A percentile compares a stretch with the other conserved stretches of the same genome.
Conservation (phyloP, 2,329 filamentous ascomycete genomes). For the Ophiosphaerella narmari region DNA sequence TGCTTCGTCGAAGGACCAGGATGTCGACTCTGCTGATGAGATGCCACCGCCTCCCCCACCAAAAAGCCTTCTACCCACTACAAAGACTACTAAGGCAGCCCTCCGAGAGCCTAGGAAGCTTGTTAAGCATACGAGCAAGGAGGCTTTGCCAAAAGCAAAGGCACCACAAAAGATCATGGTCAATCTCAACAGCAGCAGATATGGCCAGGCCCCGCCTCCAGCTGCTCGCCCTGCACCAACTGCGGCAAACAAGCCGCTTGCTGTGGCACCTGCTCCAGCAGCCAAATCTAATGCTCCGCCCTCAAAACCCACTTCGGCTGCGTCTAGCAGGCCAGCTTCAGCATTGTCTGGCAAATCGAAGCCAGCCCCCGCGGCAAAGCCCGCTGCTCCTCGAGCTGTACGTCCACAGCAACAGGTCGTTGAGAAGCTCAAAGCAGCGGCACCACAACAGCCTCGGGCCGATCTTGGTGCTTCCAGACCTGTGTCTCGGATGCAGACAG, state of each 20-base stretch:
- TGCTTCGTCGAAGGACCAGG: conserved; percentile 36
- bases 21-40: conserved; percentile 53
- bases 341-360: conserved; percentile 33
- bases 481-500: conserved; percentile 64
- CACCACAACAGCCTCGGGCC: conserved; percentile 45
- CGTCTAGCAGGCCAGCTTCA: conserved; percentile 34
- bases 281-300: conserved; percentile 53
- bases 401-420: conserved; percentile 59
- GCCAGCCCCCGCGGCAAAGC: conserved; percentile 26
- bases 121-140: conserved; percentile 63
- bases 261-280: conserved; percentile 24
- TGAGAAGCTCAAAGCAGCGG: conserved; percentile 63
- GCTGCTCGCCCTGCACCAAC: conserved; percentile 58
- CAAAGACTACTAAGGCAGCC: conserved; percentile 44
- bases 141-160: conserved; percentile 62
- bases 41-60: conserved; percentile 67
- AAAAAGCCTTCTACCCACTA: conserved; percentile 55
- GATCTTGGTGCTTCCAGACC: conserved; percentile 59
- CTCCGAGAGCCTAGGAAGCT: conserved; percentile 55
- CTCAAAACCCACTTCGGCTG: conserved; percentile 55
- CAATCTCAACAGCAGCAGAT: conserved; percentile 66
- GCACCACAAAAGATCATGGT: conserved; percentile 65
- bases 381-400: conserved; percentile 30
- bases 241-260: conserved; percentile 27
- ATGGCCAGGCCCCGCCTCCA: conserved; percentile 52